Evolutionary conservation across 495 filamentous ascomycete genomes (phyloP), one percentile per base, ranked within the genome.

Genomic region (Aspergillus conjunctus): DNA sequence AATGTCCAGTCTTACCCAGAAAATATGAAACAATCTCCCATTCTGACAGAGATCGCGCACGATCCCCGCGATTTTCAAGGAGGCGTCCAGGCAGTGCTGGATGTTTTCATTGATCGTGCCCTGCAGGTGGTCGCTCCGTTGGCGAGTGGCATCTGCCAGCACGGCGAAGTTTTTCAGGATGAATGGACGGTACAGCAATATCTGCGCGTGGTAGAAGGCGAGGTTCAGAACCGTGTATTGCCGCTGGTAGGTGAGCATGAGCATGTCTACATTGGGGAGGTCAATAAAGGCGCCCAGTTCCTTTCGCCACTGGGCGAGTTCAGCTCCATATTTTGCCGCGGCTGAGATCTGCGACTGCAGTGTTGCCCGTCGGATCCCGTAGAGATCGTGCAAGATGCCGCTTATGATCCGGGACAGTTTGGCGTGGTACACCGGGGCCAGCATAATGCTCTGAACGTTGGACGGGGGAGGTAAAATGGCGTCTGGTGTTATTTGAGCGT

Each of bases 361-460:
- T 22, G 39, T 59, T 17, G 54, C 46, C 20, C 39, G 32, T 18
- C 52, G 57, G 45, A 67, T 59, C 26, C 68, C 63, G 50, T 70
- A 70, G 4, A 70, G 48, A 44, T 70, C 68, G 22, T 52, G 58
- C n/a, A 70, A 34, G 17, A 70, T 64, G 12, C 65, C 62, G 30
- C 68, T 65, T n/a, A 68, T 67, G 9, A 70, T 60, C 26, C 32
- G 54, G 0, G 65, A 67, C 44, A 76, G 59, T 66, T 69, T 77
- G 9, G 71, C 66, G 51, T 76, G 74, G 26, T 74, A 74, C 9
- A 79, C 67, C 1, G 77, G 71, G 12, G 73, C 78, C 21, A 76
- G 54, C 76, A 80, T 80, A 5, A 74, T 67, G 18, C 73, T 74
- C 44, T 79, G 74, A 1, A 61, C 59, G 12, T 60, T 66, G 11